Base-by-base conservation (phyloP, 2,329 filamentous ascomycete genomes). In the Diaporthe citri region DNA sequence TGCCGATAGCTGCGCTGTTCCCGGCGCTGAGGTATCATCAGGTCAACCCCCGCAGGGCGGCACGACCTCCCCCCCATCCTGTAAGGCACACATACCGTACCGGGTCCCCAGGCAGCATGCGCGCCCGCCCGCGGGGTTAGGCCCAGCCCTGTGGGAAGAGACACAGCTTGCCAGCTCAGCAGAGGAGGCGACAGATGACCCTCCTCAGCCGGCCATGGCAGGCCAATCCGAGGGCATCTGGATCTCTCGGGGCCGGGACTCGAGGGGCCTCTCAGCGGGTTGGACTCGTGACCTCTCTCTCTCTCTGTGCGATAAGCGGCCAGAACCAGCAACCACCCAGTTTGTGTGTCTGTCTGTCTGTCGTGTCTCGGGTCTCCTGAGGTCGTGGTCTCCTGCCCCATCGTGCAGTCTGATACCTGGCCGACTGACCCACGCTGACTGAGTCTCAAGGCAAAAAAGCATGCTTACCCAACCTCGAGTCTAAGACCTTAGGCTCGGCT, bases 141-240 rank as follows among this genome's bases (percentile, higher is more conserved):
- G 31, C 69, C 56, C 56, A 62, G 56, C 70, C 46, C 56, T 34
- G 56, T 72, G 48, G 31, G 62, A 59, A 36, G 56, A 62, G 51
- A 67, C 64, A 41, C 46, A 20, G 8, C 17, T 43, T 76, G 74
- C 66, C 74, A 76, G 55, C 72, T 59, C 69, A 59, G 69, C 41
- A 71, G 28, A 55, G 43, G 20, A 57, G 52, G 56, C 64, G 48
- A 74, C 52, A 73, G 71, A 73, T 75, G 74, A 75, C 70, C 74
- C 12, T 69, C 57, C 55, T 60, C 51, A 51, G 60, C 43, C 66
- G 72, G 41, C 46, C 66, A 22, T 10, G 39, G 4, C 34, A 55
- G 64, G 41, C 55, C 64, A 51, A 41, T 51, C 48, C 56, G 31
- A 62, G 41, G 48, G 41, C 20, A 34, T 31, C 56, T 48, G 28